Evolutionary conservation across 1,139 yeast species (phyloP), one percentile per base, ranked within the genome.

Genomic region (Kodamaea arcana): DNA sequence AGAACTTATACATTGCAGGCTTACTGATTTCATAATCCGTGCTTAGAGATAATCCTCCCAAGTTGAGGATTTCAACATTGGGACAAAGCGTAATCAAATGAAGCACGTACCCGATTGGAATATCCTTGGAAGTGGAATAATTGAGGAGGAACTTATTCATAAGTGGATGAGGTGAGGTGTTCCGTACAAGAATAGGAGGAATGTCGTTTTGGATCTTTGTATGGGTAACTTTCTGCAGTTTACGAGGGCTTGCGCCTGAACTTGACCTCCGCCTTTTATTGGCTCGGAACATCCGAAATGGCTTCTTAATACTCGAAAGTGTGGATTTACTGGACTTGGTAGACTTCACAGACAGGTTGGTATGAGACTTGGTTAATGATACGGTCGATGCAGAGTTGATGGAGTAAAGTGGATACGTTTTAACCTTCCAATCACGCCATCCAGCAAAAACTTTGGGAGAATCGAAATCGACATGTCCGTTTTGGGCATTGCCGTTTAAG

Each of bases 381-480:
- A 25, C 28, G 4, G 8, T 15, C 17, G 28, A 46, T 1, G 56
- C 50, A 2, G 51, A 42, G 37, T 57, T 63, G 17, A 58, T 45
- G 2, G 69, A 52, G 52, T 83, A 83, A 20, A 83, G 54, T 1
- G 90, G 85, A 53, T 83, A 87, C 30, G 72, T 74, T 42, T 83
- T 71, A 47, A 72, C 80, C 48, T 84, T 81, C 94, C 95, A 84
- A 55, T 86, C 95, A 51, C 95, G 70, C 95, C 95, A 86, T 11
- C 92, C 83, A 0, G 95, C 92, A 30, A 65, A 53, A 3, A 59
- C 56, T 25, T 54, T 50, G 7, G 52, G 43, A 4, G 40, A 43
- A 20, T 47, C 44, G 8, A 44, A 24, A 35, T 37, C 15, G 9
- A 18, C 3, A 25, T 25, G 16, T n/a, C n/a, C n/a, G n/a, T n/a